These are phyloP conservation scores for Coleophoma crateriformis DNA, from an alignment of 2,329 filamentous ascomycete species.

Conservation along the genomic window DNA sequence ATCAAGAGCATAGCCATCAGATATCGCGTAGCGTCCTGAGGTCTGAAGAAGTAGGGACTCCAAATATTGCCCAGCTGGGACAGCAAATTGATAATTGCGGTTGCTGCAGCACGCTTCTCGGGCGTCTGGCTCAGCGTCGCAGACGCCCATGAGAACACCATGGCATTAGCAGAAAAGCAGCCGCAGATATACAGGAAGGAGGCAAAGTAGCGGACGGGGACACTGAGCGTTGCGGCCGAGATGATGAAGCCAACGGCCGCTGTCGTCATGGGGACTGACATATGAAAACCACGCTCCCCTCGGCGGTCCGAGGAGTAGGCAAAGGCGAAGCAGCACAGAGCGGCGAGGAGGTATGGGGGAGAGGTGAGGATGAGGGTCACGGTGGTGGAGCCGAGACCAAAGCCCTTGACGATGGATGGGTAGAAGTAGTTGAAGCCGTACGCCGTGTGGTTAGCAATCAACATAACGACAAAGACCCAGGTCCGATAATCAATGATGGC, in stretches of 20 bases:
- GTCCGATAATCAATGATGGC: slow-evolving; percentile 1
- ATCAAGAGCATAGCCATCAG: slow-evolving; percentile 15
- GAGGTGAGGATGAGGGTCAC: slow-evolving; percentile 6
- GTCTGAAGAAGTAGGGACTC: slow-evolving; percentile 33
- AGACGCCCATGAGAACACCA: slow-evolving; percentile 31
- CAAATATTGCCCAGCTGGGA: slow-evolving; percentile 33
- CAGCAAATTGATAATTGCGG: slow-evolving; percentile 31
- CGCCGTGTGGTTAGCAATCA: slow-evolving; percentile 13
- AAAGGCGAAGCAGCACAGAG: slow-evolving; percentile 3
- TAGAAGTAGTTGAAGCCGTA: slow-evolving; percentile 31
- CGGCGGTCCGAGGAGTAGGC: slow-evolving; percentile 10
- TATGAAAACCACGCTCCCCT: slow-evolving; percentile 12
- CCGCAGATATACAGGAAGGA: slow-evolving; percentile 28
- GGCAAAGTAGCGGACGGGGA: slow-evolving; percentile 18
- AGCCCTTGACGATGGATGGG: slow-evolving; percentile 17
- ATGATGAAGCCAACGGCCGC: slow-evolving; percentile 10
- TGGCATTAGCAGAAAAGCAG: slow-evolving; percentile 27
- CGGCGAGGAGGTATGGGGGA: neutral
- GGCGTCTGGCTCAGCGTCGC: slow-evolving; percentile 28
- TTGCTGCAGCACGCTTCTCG: slow-evolving; percentile 31
- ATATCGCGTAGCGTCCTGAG: slow-evolving; percentile 18
- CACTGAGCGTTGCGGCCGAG: neutral
- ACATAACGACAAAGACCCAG: slow-evolving; percentile 3
- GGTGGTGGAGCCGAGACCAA: slow-evolving; percentile 9
- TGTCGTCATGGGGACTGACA: slow-evolving; percentile 7